phyloP scores from a whole-genome alignment of 257 asterid genomes.

The Eucommia ulmoides region DNA sequence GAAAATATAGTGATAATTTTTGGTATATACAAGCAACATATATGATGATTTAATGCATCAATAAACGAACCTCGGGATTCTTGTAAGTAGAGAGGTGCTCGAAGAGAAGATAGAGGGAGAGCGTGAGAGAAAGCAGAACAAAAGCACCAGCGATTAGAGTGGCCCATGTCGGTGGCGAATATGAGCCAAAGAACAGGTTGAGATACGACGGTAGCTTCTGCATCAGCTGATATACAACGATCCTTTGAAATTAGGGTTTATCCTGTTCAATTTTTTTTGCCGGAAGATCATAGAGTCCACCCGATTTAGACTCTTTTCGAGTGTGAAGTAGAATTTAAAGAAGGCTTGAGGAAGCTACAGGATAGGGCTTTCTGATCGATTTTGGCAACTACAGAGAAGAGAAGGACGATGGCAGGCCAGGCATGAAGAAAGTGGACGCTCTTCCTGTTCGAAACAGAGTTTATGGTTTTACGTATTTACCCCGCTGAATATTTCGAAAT shows the following conservation, averaged over 20 bases:
- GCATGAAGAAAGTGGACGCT: too few species aligned
- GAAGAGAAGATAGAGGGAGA: constrained; percentile 1
- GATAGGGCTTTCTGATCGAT: too few species aligned
- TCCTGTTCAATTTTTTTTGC: too few species aligned
- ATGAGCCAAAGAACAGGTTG: not conserved
- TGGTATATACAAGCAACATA: not conserved
- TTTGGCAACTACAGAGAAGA: too few species aligned
- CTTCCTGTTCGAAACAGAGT: too few species aligned
- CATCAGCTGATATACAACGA: not conserved
- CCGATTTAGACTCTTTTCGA: too few species aligned
- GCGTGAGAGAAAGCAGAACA: not conserved
- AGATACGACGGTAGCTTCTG: not conserved
- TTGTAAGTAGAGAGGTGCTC: constrained; percentile 1
- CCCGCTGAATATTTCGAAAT: too few species aligned
- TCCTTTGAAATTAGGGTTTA: not conserved
- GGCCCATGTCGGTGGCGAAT: constrained; percentile 1
- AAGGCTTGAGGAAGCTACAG: too few species aligned
- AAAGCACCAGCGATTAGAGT: not conserved
- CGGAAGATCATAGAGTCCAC: too few species aligned
- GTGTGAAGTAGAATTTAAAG: too few species aligned
- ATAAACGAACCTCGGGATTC: not conserved
- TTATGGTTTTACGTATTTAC: too few species aligned
- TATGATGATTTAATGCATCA: not conserved
- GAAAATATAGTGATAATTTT: not conserved
- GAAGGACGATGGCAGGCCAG: too few species aligned